These are phyloP conservation scores for Thuidium tamariscinum DNA, from an alignment of 225 moss, liverwort and hornwort species.

Conservation along the genomic window DNA sequence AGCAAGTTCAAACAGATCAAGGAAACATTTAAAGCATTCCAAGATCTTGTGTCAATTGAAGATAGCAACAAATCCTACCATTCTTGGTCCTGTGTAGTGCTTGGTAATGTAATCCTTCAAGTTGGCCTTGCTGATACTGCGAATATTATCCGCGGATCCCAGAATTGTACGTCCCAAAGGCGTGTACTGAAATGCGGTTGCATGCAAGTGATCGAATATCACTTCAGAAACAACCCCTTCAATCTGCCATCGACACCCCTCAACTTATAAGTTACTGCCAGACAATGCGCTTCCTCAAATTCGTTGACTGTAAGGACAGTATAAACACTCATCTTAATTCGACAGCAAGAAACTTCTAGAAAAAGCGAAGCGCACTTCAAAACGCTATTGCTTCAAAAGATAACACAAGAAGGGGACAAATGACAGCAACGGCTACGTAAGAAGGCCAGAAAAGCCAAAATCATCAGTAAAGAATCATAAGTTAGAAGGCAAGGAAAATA, in stretches of 20 bases:
- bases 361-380: background rate
- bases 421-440: background rate
- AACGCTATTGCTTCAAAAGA: background rate
- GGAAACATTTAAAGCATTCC: background rate
- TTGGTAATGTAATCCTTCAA: constrained; percentile 84
- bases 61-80: constrained; percentile 30
- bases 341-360: background rate
- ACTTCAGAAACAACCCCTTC: constrained; percentile 84
- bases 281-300: background rate
- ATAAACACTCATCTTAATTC: background rate
- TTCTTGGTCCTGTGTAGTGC: constrained; percentile 80
- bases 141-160: constrained; percentile 71
- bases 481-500: background rate
- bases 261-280: background rate
- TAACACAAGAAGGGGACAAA: background rate
- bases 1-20: background rate
- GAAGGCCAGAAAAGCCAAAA: background rate
- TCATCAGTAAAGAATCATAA: background rate
- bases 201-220: constrained; percentile 88
- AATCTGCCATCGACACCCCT: constrained; percentile 28
- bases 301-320: background rate
- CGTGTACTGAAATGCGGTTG: constrained; percentile 85
- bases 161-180: constrained; percentile 88
- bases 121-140: constrained; percentile 63
- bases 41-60: background rate